Percentiles rank a stretch among this genome's conserved stretches.
phyloP scores from a whole-genome alignment of 345 rosid genomes.

The Eucalyptus regnans region DNA sequence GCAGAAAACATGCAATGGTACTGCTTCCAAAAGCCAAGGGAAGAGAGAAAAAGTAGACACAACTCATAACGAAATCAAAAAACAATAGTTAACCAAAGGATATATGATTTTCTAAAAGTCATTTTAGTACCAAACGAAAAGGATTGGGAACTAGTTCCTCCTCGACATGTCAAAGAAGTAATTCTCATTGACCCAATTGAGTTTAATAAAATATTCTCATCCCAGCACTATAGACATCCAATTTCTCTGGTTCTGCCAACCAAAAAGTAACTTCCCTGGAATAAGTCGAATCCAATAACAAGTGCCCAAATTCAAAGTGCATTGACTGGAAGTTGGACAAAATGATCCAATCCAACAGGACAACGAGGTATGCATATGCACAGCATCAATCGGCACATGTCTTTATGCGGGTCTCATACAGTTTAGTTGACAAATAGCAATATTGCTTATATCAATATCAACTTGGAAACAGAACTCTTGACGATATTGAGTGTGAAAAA shows the following conservation, averaged over 20 bases:
- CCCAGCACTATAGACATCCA: not conserved
- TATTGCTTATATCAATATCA: not conserved
- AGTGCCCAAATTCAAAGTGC: not conserved
- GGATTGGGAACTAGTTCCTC: not conserved
- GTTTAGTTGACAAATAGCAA: not conserved
- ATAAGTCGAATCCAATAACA: not conserved
- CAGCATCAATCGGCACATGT: not conserved
- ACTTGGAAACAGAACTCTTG: not conserved
- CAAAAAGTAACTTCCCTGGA: not conserved
- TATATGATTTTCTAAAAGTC: not conserved
- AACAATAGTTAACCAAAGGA: not conserved
- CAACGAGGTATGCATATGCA: not conserved
- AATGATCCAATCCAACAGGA: not conserved
- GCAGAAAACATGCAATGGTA: not conserved
- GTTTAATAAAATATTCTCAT: not conserved
- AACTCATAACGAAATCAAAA: not conserved
- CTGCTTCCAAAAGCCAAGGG: not conserved
- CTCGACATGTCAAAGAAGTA: not conserved
- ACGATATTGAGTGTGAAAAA: not conserved
- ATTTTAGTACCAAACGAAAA: not conserved
- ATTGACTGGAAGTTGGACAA: not conserved
- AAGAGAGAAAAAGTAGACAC: not conserved
- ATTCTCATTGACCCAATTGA: not conserved
- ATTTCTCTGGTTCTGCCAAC: not conserved
- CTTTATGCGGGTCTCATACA: not conserved